Percentiles rank a stretch among this genome's conserved stretches.
Evolutionary conservation across 2,329 filamentous ascomycete species (phyloP).

Genomic region (Periconia digitata): DNA sequence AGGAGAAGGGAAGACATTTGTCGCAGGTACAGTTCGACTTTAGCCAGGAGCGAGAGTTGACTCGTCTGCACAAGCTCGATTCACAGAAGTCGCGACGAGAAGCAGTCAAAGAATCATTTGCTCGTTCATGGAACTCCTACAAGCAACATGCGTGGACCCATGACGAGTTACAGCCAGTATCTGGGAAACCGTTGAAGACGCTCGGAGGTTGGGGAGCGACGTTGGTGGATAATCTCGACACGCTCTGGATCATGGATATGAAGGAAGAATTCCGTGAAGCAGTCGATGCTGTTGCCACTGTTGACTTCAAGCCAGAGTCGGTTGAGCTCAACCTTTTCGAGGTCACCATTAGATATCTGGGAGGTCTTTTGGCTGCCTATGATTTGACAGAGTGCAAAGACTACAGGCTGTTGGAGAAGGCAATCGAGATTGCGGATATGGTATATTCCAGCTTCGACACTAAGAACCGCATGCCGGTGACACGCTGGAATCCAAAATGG

Average conservation of each 20-base stretch:
- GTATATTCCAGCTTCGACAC: slow-evolving; percentile 67
- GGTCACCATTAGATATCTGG: slow-evolving; percentile 69
- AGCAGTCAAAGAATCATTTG: slow-evolving; percentile 71
- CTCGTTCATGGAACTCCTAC: slow-evolving; percentile 78
- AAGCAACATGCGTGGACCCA: slow-evolving; percentile 76
- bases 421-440: slow-evolving; percentile 62
- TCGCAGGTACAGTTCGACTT: slow-evolving; percentile 75
- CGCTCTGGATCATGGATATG: slow-evolving; percentile 69
- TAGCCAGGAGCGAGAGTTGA: slow-evolving; percentile 41
- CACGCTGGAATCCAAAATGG: slow-evolving; percentile 24
- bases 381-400: slow-evolving; percentile 60
- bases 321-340: slow-evolving; percentile 65
- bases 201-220: slow-evolving; percentile 92
- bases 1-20: slow-evolving; percentile 65
- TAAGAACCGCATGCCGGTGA: slow-evolving; percentile 62
- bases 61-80: slow-evolving; percentile 36
- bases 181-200: slow-evolving; percentile 67
- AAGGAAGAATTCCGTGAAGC: slow-evolving; percentile 64
- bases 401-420: slow-evolving; percentile 57
- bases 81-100: slow-evolving; percentile 65
- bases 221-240: slow-evolving; percentile 71
- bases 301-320: slow-evolving; percentile 57
- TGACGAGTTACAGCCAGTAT: slow-evolving; percentile 77
- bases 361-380: slow-evolving; percentile 67
- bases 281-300: slow-evolving; percentile 55